Evolutionary conservation across 164 flowering plant genomes (phyloP), one percentile per base, ranked within the genome.

Genomic region (Pachysandra terminalis): DNA sequence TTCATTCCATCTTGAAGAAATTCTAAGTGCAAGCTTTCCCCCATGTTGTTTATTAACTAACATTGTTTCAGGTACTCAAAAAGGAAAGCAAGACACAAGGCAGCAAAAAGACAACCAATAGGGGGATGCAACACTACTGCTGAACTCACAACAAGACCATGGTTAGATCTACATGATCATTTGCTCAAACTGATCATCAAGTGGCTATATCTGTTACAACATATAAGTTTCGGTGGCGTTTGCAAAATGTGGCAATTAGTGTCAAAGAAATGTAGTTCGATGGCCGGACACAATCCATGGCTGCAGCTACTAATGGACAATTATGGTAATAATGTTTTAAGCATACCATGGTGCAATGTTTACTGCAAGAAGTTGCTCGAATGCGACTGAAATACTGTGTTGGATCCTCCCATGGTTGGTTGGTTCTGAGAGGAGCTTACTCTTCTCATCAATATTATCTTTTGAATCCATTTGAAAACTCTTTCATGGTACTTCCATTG

Each of bases 221-320:
- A 54, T 65, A 61, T 69, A 7, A 69, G 58, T 23, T 61, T 63
- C n/a, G 57, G 63, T 21, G 72, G 72, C 21, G 56, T 54, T 28
- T 21, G 25, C 64, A 61, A 69, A 25, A 25, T 65, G 54, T 69
- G 72, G 55, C 23, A 40, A 35, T 52, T 48, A 49, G 28, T 48
- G 2, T 17, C 63, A 9, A 57, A 5, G 37, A 1, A 23, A 0
- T 41, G 21, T 40, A 41, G 15, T 45, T 10, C 14, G 14, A 45
- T 2, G 10, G 17, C 17, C 10, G 16, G 17, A 45, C 51, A 45
- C 14, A 1, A 10, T 45, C 51, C 51, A 12, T 12, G 51, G 10
- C 51, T 45, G 17, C 51, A 45, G 17, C 10, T 45, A 3, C 10
- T n/a, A n/a, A n/a, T 15, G 17, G 51, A 45, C 4, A 2, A 5